Base-by-base conservation (phyloP, 2,329 filamentous ascomycete genomes). In the Botrytis pseudocinerea region DNA sequence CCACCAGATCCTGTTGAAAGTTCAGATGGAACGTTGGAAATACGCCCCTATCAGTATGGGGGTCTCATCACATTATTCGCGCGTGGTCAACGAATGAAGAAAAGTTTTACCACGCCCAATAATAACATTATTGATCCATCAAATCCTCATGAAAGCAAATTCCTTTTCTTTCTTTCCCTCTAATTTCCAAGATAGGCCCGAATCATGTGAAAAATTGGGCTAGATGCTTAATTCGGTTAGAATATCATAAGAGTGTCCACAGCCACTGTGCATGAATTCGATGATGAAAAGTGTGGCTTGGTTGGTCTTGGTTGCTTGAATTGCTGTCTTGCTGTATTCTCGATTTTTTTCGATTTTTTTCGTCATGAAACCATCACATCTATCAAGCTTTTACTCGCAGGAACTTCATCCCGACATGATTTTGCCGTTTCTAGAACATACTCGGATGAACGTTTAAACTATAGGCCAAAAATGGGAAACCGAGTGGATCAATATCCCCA, bases 221-320 rank as follows among this genome's bases (percentile, higher is more conserved):
- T 54, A n/a, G 7, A 54, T 68, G 25, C 48, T 42, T 22, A 14
- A 68, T 42, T 42, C 42, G 32, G 25, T 40, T 42, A 57, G 18
- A 32, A 28, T 14, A 25, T 12, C 46, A 9, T 22, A 7, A 14
- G 2, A 54, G 32, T 40, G n/a, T 16, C 46, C 14, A 66, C 62
- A 40, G 35, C 48, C 64, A 57, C 48, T 25, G 25, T 68, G 65
- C 65, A 68, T 68, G 48, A 57, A 68, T 22, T 32, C 18, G n/a
- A 57, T 42, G 48, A 42, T 42, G 48, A 22, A 68, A 14, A 28
- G n/a, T 68, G 48, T 68, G 65, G 63, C 48, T 68, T 68, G 32
- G 25, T 54, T 68, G 48, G 28, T 22, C 8, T 64, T n/a, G 10
- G 12, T 22, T 16, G 20, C 25, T 28, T 68, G 25, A 20, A 14